These are phyloP conservation scores for Irpex sp. DNA, from an alignment of 1,284 basidiomycete genomes.

Conservation along the genomic window DNA sequence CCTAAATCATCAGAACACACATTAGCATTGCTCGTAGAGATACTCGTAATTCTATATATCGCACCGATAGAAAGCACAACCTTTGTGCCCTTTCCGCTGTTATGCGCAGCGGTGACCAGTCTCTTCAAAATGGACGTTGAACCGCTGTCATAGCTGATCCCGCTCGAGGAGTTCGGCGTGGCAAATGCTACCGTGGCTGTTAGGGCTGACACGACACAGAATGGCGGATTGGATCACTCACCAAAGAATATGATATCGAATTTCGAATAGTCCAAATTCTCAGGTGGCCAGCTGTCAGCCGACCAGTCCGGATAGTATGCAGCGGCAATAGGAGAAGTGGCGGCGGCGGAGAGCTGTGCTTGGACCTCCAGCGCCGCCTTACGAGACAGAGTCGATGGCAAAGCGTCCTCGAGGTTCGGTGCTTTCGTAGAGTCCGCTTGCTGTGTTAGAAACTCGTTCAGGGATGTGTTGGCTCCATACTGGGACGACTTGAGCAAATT, in stretches of 20 bases:
- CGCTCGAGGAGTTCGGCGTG: constrained; percentile 56
- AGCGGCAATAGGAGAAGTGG: constrained; percentile 27
- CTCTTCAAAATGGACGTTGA: constrained; percentile 51
- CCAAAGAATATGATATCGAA: constrained; percentile 73
- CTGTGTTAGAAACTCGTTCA: constrained; percentile 38
- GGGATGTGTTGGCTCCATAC: constrained; percentile 28
- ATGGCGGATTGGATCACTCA: constrained; percentile 17
- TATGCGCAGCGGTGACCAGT: constrained; percentile 59
- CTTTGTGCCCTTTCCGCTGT: constrained; percentile 53
- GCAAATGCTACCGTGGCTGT: constrained; percentile 57
- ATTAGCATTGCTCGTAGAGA: neutral
- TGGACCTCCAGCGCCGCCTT: constrained; percentile 33
- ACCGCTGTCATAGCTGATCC: constrained; percentile 55
- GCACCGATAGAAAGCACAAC: constrained; percentile 73
- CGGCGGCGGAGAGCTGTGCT: constrained; percentile 12
- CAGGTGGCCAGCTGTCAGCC: constrained; percentile 52
- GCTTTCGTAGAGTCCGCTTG: constrained; percentile 16
- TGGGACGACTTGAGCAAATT: constrained; percentile 32
- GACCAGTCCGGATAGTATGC: constrained; percentile 76
- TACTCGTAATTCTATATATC: neutral
- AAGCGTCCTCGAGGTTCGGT: constrained; percentile 39
- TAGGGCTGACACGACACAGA: neutral
- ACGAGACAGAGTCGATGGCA: constrained; percentile 42
- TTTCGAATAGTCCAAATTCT: constrained; percentile 63
- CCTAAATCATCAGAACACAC: constrained; percentile 23